A percentile compares a stretch with the other conserved stretches of the same genome.
Conservation (phyloP, 805 yeast species). For the Metschnikowia arizonensis region DNA sequence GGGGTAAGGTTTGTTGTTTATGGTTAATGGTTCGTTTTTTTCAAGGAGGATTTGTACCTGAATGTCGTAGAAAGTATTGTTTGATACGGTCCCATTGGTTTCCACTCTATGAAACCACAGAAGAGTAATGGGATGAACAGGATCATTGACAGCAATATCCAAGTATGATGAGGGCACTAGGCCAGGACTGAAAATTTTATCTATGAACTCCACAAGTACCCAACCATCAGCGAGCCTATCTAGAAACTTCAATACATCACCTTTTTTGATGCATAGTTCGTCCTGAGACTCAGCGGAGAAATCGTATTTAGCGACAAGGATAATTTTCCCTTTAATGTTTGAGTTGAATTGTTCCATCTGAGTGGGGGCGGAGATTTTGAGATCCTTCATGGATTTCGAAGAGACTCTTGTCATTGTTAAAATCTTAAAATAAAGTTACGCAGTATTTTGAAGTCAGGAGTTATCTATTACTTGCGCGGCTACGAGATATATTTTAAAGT, state of each 20-base stretch:
- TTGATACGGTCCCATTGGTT: conserved; percentile 1
- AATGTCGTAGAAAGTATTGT: conserved; percentile 23
- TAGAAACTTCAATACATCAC: conserved; percentile 50
- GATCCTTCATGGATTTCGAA: conserved; percentile 16
- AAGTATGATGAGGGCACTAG: conserved; percentile 50
- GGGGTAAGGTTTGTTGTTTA: conserved; percentile 32
- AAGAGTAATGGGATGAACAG: conserved; percentile 34
- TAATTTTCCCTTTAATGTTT: conserved; percentile 28
- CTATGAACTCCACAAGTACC: conserved; percentile 54
- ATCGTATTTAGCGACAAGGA: conserved; percentile 44
- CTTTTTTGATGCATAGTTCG: conserved; percentile 45
- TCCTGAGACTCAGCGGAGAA: conserved; percentile 41
- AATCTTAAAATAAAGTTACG: neutral
- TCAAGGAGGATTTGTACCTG: conserved; percentile 24
- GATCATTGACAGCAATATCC: conserved; percentile 43
- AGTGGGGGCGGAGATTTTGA: conserved; percentile 21
- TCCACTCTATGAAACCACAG: conserved; percentile 30
- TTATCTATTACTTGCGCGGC: conserved; percentile 5
- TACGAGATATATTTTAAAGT: neutral
- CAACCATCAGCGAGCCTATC: conserved; percentile 50
- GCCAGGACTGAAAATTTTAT: conserved; percentile 43
- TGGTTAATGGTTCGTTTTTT: conserved; percentile 21
- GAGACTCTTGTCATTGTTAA: conserved; percentile 12
- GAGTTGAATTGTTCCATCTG: conserved; percentile 13
- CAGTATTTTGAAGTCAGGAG: neutral